These are phyloP conservation scores for Xanthoceras sorbifolium DNA, from an alignment of 345 rosid genomes.

Conservation along the genomic window DNA sequence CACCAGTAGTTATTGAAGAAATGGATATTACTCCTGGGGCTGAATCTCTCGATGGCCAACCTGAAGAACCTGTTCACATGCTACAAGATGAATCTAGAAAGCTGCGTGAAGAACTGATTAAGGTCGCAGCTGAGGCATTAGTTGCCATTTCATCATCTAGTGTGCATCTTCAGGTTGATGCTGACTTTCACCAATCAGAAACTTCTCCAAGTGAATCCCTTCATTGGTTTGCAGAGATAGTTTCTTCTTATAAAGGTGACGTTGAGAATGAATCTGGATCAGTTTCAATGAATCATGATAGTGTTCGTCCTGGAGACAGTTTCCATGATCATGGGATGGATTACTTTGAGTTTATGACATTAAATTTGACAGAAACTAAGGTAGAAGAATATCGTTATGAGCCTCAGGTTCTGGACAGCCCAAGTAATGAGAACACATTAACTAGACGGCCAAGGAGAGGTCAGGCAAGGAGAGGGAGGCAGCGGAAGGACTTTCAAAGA, in stretches of 20 bases:
- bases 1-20: slow-evolving; percentile 41
- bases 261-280: slow-evolving; percentile 20
- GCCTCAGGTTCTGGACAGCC: slow-evolving; percentile 39
- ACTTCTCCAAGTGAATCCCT: slow-evolving; percentile 40
- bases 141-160: slow-evolving; percentile 53
- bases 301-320: slow-evolving; percentile 15
- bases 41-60: slow-evolving; percentile 25
- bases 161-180: slow-evolving; percentile 19
- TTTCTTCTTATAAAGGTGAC: slow-evolving; percentile 27
- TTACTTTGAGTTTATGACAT: slow-evolving; percentile 66
- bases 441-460: slow-evolving; percentile 60
- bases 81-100: slow-evolving; percentile 21
- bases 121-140: slow-evolving; percentile 65
- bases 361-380: slow-evolving; percentile 55
- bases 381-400: slow-evolving; percentile 41
- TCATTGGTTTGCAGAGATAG: slow-evolving; percentile 68
- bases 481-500: slow-evolving; percentile 73
- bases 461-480: slow-evolving; percentile 71
- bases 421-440: slow-evolving; percentile 37
- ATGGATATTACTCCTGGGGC: slow-evolving; percentile 16
- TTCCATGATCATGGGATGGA: slow-evolving; percentile 41
- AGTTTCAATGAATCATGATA: slow-evolving; percentile 1
- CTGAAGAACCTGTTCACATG: slow-evolving; percentile 25
- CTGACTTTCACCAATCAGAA: slow-evolving; percentile 3
- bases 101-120: slow-evolving; percentile 27